Base-by-base conservation (phyloP, 768 basidiomycete genomes). In the Leccinum barrowsii region DNA sequence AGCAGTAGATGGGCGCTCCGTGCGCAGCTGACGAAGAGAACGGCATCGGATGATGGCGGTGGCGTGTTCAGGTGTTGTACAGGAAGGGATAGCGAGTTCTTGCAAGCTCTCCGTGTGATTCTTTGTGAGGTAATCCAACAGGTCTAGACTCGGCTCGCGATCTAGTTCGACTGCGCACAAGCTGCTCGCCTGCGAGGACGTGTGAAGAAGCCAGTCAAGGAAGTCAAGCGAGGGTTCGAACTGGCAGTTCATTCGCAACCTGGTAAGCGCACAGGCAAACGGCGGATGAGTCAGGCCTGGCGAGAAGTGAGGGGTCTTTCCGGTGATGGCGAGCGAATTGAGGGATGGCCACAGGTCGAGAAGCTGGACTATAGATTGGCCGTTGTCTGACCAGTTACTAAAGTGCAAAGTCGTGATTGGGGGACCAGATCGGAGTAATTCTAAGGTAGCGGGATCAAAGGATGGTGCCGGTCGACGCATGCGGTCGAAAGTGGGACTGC, bases 381-480 rank as follows among this genome's bases (percentile, higher is more conserved):
- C 72, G 66, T 86, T 84, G 60, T 85, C 81, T 11, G 88, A 85
- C 86, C 86, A 89, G 67, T 90, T 90, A 67, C 79, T 81, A 65
- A 90, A 85, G 55, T 80, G 79, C 5, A 90, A 76, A 5, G 72
- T 67, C 30, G 78, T 74, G 60, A 84, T 81, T 48, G 60, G 67
- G 1, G 87, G 84, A n/a, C 83, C 85, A 10, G 79, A 69, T 54
- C 74, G 79, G 52, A 89, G 78, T 46, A 81, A 69, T 17, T 78
- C 70, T 32, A 88, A 70, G 2, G 82, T 84, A 53, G 67, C 69
- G 0, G 79, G 76, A 63, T 82, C 79, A 63, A 86, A 85, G 3
- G 82, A 77, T 1, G 83, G 82, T 22, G 82, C 83, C 15, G 73
- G 73, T 22, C 80, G 76, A 37, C 76, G 76, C 73, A 80, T 75